Percentiles rank a stretch among this genome's conserved stretches.
Conservation (phyloP, 2,329 filamentous ascomycete genomes). For the Triangularia setosa region DNA sequence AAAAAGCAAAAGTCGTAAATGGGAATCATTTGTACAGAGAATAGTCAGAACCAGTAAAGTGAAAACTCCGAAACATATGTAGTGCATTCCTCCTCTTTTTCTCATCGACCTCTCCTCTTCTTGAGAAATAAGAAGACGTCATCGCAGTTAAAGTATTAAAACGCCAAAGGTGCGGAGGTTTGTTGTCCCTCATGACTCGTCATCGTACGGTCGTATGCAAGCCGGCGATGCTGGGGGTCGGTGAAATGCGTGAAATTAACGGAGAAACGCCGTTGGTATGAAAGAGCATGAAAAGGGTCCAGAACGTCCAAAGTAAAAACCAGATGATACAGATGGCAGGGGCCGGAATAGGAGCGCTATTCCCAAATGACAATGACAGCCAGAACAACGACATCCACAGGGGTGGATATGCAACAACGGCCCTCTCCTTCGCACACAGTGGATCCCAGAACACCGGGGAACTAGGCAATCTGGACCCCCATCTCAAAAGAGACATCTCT, state of each 20-base stretch:
- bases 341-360: background rate
- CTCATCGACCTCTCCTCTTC: background rate
- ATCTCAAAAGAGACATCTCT: background rate
- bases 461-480: background rate
- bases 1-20: background rate
- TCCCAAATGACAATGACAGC: background rate
- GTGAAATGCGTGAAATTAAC: background rate
- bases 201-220: slow-evolving; percentile 3
- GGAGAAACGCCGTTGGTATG: background rate
- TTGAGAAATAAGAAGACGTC: background rate
- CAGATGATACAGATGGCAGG: background rate
- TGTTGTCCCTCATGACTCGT: slow-evolving; percentile 17
- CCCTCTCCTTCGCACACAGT: too few species aligned
- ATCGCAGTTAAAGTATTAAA: slow-evolving; percentile 2
- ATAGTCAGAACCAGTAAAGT: background rate
- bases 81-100: background rate
- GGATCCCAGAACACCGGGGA: background rate
- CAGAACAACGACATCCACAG: background rate
- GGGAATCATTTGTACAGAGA: background rate
- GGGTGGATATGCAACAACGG: background rate
- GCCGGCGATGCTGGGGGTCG: background rate
- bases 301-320: background rate
- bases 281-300: background rate
- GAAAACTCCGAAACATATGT: background rate
- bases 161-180: slow-evolving; percentile 10